phyloP scores from a whole-genome alignment of 495 filamentous ascomycete species.

The Podospora anserina region DNA sequence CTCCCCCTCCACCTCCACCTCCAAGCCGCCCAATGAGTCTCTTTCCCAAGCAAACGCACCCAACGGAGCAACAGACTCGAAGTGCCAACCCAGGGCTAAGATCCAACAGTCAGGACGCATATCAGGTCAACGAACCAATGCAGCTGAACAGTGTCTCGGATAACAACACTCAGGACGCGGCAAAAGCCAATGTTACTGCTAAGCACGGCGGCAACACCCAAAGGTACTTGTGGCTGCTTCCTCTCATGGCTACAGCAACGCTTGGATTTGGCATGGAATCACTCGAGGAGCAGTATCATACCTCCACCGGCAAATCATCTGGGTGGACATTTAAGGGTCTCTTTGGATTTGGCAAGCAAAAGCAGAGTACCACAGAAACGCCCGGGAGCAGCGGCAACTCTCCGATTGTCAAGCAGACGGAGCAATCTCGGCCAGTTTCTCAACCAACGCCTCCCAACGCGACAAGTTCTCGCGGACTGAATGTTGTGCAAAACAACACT shows the following conservation, averaged over 20 bases:
- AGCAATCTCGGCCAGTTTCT: neutral
- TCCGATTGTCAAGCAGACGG: neutral
- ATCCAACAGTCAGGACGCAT: neutral
- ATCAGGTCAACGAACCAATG: constrained; percentile 15
- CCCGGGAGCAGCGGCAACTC: neutral
- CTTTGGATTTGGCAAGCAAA: constrained; percentile 11
- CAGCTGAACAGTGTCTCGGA: neutral
- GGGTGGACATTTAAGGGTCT: constrained; percentile 9
- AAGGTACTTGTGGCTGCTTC: constrained; percentile 19
- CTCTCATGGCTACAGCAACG: constrained; percentile 15
- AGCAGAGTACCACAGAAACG: neutral
- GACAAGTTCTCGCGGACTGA: neutral
- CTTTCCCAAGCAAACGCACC: neutral
- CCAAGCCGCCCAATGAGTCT: neutral
- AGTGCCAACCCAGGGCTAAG: neutral
- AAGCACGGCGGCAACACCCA: neutral
- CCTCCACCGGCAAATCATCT: neutral
- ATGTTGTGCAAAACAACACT: neutral
- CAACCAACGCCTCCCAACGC: neutral
- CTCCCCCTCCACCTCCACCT: neutral
- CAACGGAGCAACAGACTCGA: neutral
- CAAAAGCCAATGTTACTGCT: neutral
- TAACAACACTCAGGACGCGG: neutral
- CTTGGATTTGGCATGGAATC: constrained; percentile 14
- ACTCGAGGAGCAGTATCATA: constrained; percentile 13